These are phyloP conservation scores for Pinus tabuliformis DNA, from an alignment of 75 land plant species.

Conservation along the genomic window DNA sequence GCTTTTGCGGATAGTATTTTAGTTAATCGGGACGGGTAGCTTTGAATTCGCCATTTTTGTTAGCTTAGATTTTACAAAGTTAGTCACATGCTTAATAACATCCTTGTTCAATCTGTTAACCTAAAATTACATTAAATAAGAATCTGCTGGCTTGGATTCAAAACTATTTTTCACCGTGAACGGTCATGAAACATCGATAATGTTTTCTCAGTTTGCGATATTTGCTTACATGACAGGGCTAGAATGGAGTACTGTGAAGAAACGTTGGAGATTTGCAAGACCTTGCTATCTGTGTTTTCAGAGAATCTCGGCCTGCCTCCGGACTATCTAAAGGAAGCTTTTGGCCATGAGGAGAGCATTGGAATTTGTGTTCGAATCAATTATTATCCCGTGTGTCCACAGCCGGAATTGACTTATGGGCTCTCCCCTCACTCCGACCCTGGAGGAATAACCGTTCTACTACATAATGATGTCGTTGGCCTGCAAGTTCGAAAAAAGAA, in stretches of 20 bases:
- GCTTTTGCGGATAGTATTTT: no score
- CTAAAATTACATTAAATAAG: no score
- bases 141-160: no score
- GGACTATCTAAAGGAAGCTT: conserved; percentile 21
- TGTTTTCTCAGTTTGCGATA: no score
- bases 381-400: conserved; percentile 75
- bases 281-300: conserved; percentile 36
- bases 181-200: no score
- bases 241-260: conserved; percentile 21
- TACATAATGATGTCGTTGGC: conserved; percentile 48
- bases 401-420: conserved; percentile 66
- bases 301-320: conserved; percentile 22
- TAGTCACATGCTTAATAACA: no score
- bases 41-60: no score
- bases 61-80: no score
- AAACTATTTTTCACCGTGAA: no score
- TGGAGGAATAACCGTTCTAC: conserved; percentile 51
- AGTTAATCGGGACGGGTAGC: no score
- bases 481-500: conserved; percentile 55
- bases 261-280: conserved; percentile 20
- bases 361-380: conserved; percentile 47
- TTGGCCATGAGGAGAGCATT: conserved; percentile 35
- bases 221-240: conserved; percentile 22
- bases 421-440: conserved; percentile 65
- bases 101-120: no score